Evolutionary conservation across 2,329 filamentous ascomycete species (phyloP), one percentile per base, ranked within the genome.

Genomic region (Ilyonectria robusta): DNA sequence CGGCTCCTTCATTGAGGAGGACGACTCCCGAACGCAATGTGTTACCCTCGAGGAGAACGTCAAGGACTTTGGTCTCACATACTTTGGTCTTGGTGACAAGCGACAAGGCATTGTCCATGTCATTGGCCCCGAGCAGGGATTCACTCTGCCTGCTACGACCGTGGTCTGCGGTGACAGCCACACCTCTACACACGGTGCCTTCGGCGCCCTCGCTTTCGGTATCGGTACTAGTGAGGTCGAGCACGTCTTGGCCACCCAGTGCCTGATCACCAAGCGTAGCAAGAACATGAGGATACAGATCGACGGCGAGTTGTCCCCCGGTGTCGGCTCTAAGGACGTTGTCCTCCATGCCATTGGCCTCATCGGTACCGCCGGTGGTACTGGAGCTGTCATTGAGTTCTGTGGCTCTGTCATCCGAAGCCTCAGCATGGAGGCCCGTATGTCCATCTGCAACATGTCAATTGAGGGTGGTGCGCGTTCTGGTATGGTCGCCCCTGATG

Each of bases 401-500:
- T 97, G 94, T 79, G 96, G 96, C 67, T 97, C 95, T 58, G 94
- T 96, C 68, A 98, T 99, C 79, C 91, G 94, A 74, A 84, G 83
- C 68, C 86, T 98, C 75, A 97, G 94, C 82, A 97, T 99, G 89
- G 96, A 98, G 83, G 96, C 95, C 48, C 91, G 96, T 74, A 98
- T 99, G 96, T 98, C 95, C 70, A 97, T 99, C 80, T 98, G 96
- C 86, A 99, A 99, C 86, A 98, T 98, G 96, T 94, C 95, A 15
- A 98, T 98, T 75, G 96, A 99, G 86, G 96, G 88, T 74, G 96
- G 96, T 82, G 96, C 96, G 54, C 89, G 96, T 83, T 95, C 95
- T 67, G 96, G 96, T 73, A 97, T 99, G 94, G 92, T 99, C 66
- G 96, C 96, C 10, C 96, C 96, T 6, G 96, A 99, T 78, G 92